A percentile compares a stretch with the other conserved stretches of the same genome.
Conservation (phyloP, 345 rosid species). For the Trapa bicornis region DNA sequence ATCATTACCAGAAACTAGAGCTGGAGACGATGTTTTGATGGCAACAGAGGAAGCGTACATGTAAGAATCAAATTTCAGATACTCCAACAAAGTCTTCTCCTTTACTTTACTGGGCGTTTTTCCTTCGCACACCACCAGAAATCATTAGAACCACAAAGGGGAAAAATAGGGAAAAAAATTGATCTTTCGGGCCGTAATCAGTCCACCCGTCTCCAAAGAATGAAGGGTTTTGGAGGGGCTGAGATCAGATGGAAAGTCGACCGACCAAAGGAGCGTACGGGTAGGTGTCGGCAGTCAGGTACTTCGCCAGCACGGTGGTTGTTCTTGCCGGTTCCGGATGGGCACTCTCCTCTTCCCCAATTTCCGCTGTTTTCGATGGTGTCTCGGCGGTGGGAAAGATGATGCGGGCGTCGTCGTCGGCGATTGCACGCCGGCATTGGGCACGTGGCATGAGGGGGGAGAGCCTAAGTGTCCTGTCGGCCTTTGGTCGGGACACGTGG, state of each 20-base stretch:
- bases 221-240: conserved; percentile 1
- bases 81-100: neutral
- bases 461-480: neutral
- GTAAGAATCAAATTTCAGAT: conserved; percentile 1
- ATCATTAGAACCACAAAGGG: neutral
- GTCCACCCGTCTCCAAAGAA: neutral
- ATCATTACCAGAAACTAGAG: conserved; percentile 4
- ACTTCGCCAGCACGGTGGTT: neutral
- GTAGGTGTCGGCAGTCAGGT: neutral
- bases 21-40: neutral
- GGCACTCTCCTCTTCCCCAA: neutral
- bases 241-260: neutral
- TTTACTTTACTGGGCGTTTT: neutral
- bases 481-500: neutral
- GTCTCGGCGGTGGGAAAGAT: neutral
- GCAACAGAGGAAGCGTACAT: neutral
- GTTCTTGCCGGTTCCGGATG: neutral
- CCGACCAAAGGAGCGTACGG: conserved; percentile 2
- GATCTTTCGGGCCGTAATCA: neutral
- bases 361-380: neutral
- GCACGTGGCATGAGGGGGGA: neutral
- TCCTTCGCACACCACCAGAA: neutral
- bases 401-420: neutral
- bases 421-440: neutral
- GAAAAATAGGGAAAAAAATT: neutral